phyloP scores from a whole-genome alignment of 2,329 filamentous ascomycete genomes.

The Stromatinia cepivora region DNA sequence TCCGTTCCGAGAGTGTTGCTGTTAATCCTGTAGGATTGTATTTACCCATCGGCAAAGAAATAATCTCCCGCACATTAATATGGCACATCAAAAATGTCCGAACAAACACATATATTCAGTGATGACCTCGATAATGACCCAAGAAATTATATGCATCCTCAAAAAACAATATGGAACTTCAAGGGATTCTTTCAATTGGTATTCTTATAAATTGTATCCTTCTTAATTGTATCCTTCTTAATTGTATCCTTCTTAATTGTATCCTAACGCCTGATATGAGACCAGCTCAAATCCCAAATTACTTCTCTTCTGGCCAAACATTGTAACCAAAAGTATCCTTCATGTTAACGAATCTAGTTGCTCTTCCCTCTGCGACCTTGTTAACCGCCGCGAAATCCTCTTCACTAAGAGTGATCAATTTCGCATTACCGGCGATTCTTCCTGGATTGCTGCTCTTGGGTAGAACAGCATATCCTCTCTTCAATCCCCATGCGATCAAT shows the following conservation, averaged over 20 bases:
- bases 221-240: neutral
- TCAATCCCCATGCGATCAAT: constrained; percentile 71
- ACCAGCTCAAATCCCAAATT: constrained; percentile 15
- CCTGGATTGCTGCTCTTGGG: constrained; percentile 70
- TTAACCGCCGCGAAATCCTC: constrained; percentile 60
- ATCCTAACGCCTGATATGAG: constrained; percentile 3
- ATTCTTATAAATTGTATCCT: no score
- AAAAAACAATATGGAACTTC: neutral
- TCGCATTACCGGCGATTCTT: constrained; percentile 69
- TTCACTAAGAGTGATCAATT: constrained; percentile 63
- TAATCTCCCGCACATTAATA: neutral
- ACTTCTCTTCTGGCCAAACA: constrained; percentile 61
- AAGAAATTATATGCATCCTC: neutral
- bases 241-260: neutral
- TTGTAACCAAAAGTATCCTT: constrained; percentile 77
- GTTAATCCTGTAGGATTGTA: neutral
- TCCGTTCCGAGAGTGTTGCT: neutral
- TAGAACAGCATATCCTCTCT: constrained; percentile 67
- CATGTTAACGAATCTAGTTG: constrained; percentile 77
- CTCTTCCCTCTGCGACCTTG: constrained; percentile 62
- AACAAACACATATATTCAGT: neutral
- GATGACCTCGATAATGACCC: neutral
- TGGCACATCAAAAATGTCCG: neutral
- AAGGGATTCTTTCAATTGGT: neutral
- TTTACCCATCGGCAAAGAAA: neutral